Conservation (phyloP, 1,139 yeast species). For the Taiozyma sp. region DNA sequence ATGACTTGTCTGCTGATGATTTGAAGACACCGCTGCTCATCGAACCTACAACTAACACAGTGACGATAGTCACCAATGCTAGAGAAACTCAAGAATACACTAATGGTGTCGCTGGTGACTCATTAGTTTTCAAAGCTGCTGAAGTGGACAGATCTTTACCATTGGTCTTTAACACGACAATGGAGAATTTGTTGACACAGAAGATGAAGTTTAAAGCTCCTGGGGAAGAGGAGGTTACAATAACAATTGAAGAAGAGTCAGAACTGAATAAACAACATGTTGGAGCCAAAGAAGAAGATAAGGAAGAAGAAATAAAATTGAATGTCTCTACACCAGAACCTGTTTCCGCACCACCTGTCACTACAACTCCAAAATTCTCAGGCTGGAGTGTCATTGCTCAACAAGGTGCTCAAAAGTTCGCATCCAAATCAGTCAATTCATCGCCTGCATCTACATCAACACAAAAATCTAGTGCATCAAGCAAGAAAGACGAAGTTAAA, state of each 20-base stretch:
- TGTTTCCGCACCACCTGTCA: not conserved
- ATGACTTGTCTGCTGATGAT: not conserved
- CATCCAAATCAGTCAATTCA: conserved; percentile 3
- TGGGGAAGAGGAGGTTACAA: conserved; percentile 5
- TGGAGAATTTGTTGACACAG: conserved; percentile 7
- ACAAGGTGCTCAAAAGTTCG: conserved; percentile 14
- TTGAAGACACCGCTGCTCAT: conserved; percentile 6
- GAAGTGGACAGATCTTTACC: conserved; percentile 1
- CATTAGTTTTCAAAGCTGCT: conserved; percentile 1
- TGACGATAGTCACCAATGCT: not conserved
- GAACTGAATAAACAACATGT: not conserved
- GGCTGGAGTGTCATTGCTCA: conserved; percentile 22
- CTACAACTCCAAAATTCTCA: conserved; percentile 1
- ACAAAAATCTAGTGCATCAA: conserved; percentile 2
- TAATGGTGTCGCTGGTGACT: not conserved
- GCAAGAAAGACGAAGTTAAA: conserved; percentile 26
- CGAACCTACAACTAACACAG: conserved; percentile 3
- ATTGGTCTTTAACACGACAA: conserved; percentile 10
- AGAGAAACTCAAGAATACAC: not conserved
- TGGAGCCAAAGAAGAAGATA: conserved; percentile 2
- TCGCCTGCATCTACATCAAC: conserved; percentile 5
- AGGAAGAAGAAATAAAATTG: not conserved
- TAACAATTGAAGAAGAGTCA: not conserved
- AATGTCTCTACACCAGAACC: not conserved
- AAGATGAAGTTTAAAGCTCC: conserved; percentile 6